These are phyloP conservation scores for Yamadazyma takamatsuzukensis DNA, from an alignment of 805 yeast species.

Conservation along the genomic window DNA sequence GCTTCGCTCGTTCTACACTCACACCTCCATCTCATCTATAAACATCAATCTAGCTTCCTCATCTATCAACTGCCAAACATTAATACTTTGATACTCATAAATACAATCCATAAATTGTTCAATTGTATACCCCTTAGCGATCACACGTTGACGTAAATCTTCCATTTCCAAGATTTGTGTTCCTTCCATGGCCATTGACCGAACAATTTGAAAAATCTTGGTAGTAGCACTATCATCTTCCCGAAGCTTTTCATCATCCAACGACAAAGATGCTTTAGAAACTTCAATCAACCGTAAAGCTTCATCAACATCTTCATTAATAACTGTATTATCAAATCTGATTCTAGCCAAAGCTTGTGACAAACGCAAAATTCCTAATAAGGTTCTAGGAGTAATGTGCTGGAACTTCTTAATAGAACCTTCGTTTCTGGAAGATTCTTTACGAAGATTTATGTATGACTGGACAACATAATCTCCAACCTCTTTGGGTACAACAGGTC, in stretches of 20 bases:
- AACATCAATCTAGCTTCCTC: slow-evolving; percentile 64
- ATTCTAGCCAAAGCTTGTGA: slow-evolving; percentile 93
- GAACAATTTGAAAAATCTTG: slow-evolving; percentile 68
- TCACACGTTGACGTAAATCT: slow-evolving; percentile 56
- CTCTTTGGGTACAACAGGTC: slow-evolving; percentile 80
- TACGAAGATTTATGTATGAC: slow-evolving; percentile 86
- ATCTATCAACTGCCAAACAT: slow-evolving; percentile 73
- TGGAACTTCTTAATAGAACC: slow-evolving; percentile 75
- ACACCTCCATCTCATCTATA: slow-evolving; percentile 27
- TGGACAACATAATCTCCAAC: slow-evolving; percentile 86
- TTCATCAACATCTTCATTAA: slow-evolving; percentile 85
- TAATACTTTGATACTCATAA: slow-evolving; percentile 64
- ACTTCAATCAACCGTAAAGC: slow-evolving; percentile 84
- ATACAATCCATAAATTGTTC: slow-evolving; percentile 74
- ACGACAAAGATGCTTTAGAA: slow-evolving; percentile 74
- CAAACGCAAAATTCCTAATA: slow-evolving; percentile 85
- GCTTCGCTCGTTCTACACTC: no score
- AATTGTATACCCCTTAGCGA: slow-evolving; percentile 81
- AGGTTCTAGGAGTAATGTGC: slow-evolving; percentile 93
- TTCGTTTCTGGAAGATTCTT: slow-evolving; percentile 79
- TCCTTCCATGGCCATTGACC: slow-evolving; percentile 47
- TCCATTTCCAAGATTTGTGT: slow-evolving; percentile 34
- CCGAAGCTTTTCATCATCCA: slow-evolving; percentile 45
- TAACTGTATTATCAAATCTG: slow-evolving; percentile 71
- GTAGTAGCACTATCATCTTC: slow-evolving; percentile 69